Conservation (phyloP, 176 grass and related monocot species). For the Rhynchospora tenuis region DNA sequence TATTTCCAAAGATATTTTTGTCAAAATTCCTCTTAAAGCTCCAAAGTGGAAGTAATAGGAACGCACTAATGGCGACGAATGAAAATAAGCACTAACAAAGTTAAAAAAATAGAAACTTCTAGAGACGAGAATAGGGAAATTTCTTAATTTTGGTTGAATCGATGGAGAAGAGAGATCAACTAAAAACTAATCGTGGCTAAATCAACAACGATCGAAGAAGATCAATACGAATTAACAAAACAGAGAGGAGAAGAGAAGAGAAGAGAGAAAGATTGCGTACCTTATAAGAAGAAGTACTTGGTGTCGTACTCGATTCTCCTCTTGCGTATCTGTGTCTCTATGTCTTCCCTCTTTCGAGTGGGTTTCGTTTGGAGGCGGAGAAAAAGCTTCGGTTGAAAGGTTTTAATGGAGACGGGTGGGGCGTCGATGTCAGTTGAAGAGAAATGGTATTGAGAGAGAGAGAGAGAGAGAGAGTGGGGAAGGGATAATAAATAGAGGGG, state of each 20-base stretch:
- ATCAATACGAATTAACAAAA: not conserved
- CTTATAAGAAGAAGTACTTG: not conserved
- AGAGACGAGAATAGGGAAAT: not conserved
- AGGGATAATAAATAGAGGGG: constrained; percentile 10
- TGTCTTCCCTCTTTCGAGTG: not conserved
- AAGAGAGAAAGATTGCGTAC: not conserved
- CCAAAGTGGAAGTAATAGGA: not conserved
- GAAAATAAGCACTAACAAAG: not conserved
- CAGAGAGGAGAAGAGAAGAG: not conserved
- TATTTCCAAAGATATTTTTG: not conserved
- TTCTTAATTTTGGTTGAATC: not conserved
- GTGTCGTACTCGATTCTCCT: not conserved
- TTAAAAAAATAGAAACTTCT: not conserved
- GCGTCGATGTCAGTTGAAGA: constrained; percentile 28
- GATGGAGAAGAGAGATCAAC: not conserved
- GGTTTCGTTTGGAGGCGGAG: not conserved
- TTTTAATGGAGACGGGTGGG: constrained; percentile 8
- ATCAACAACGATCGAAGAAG: not conserved
- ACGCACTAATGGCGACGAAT: not conserved
- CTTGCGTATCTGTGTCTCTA: not conserved
- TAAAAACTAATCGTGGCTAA: not conserved
- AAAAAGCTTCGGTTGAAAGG: not conserved
- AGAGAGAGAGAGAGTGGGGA: not conserved
- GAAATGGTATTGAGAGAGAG: not conserved
- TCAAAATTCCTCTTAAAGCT: not conserved